A percentile compares a stretch with the other conserved stretches of the same genome.
Evolutionary conservation across 1,284 basidiomycete species (phyloP).

Genomic region (Flammula alnicola): DNA sequence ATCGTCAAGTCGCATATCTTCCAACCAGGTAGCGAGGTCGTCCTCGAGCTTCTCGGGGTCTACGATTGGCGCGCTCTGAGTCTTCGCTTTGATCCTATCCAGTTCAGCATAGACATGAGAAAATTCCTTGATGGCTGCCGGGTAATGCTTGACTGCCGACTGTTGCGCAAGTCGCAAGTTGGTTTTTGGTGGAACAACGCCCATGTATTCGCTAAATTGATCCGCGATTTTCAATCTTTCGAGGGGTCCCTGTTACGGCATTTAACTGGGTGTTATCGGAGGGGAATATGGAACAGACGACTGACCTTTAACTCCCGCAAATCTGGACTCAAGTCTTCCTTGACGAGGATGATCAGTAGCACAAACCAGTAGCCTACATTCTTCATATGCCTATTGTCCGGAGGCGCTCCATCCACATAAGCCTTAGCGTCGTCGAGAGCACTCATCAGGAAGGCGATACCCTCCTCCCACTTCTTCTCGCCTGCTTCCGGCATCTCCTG

Average conservation of each 20-base stretch:
- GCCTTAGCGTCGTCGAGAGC: constrained; percentile 62
- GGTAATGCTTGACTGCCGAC: constrained; percentile 49
- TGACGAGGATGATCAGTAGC: constrained; percentile 52
- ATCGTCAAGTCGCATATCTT: constrained; percentile 48
- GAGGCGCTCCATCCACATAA: constrained; percentile 58
- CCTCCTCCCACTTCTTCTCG: constrained; percentile 56
- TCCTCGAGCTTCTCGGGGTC: constrained; percentile 45
- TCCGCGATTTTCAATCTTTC: constrained; percentile 52
- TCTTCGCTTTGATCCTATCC: constrained; percentile 38
- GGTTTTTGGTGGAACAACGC: constrained; percentile 48
- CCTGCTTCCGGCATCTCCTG: constrained; percentile 45
- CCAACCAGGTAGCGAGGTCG: constrained; percentile 60
- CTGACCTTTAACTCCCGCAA: constrained; percentile 53
- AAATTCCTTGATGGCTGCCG: constrained; percentile 49
- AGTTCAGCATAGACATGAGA: constrained; percentile 41
- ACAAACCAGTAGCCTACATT: constrained; percentile 62
- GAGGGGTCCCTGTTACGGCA: constrained; percentile 38
- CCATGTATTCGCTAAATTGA: constrained; percentile 51
- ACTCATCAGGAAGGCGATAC: constrained; percentile 57
- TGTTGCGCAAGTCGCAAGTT: constrained; percentile 52
- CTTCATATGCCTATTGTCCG: constrained; percentile 63
- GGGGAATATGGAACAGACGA: background rate
- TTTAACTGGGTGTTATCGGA: too few relatives aligned
- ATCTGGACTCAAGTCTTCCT: constrained; percentile 52
- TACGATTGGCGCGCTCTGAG: constrained; percentile 16